phyloP scores from a whole-genome alignment of 1,139 yeast genomes.

The Groenewaldozyma auringiensis region DNA sequence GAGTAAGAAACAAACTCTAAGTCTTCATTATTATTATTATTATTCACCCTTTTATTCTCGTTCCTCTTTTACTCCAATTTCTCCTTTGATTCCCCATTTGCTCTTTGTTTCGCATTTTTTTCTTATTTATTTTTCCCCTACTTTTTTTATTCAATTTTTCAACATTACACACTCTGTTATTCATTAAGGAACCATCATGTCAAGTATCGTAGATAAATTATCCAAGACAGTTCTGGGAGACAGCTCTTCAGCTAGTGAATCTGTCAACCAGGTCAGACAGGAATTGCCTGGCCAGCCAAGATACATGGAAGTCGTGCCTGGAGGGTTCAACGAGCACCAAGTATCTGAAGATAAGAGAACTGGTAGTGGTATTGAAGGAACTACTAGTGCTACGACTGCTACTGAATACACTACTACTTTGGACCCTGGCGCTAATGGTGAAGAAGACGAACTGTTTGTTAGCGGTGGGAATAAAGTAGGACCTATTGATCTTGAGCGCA shows the following conservation, averaged over 20 bases:
- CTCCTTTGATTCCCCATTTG: background rate
- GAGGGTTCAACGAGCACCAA: conserved; percentile 3
- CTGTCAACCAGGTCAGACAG: background rate
- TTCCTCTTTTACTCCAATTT: background rate
- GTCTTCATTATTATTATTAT: no score
- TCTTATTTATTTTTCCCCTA: no score
- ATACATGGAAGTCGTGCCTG: conserved; percentile 4
- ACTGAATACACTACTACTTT: background rate
- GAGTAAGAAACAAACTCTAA: no score
- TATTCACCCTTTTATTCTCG: background rate
- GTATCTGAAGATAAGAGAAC: background rate
- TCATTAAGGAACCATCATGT: conserved; percentile 6
- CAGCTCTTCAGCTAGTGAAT: conserved; percentile 1
- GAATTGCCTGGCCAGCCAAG: conserved; percentile 4
- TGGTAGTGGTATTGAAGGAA: background rate
- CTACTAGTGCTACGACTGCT: background rate
- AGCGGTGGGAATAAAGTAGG: conserved; percentile 9
- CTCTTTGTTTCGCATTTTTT: background rate
- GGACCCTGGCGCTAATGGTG: background rate
- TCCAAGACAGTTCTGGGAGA: conserved; percentile 11
- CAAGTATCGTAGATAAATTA: conserved; percentile 14
- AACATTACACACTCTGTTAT: background rate
- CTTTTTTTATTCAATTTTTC: background rate
- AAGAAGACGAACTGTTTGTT: background rate
- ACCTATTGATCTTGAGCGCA: conserved; percentile 6